Conservation (phyloP, 768 basidiomycete species). For the Lentinula edodes region DNA sequence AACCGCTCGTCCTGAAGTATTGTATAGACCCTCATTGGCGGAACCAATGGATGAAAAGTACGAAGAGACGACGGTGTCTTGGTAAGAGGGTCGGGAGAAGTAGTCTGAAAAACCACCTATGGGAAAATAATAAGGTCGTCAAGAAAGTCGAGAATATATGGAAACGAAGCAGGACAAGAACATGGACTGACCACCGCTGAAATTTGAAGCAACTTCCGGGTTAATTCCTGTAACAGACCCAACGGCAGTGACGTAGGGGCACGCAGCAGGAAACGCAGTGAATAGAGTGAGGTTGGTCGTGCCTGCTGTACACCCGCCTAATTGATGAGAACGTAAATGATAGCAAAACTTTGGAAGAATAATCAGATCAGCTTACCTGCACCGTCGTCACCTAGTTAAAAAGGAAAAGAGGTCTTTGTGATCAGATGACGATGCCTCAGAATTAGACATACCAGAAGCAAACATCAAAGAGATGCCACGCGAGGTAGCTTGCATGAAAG, state of each 20-base stretch:
- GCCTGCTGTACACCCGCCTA: not conserved
- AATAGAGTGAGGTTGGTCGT: conserved; percentile 13
- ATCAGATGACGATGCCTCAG: not conserved
- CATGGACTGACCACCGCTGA: conserved; percentile 27
- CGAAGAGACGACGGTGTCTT: conserved; percentile 15
- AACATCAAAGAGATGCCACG: conserved; percentile 47
- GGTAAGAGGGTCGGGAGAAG: conserved; percentile 22
- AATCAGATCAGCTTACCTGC: not conserved
- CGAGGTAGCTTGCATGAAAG: conserved; percentile 31
- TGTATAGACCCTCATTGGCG: conserved; percentile 40
- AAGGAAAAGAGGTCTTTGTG: not conserved
- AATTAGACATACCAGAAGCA: conserved; percentile 31
- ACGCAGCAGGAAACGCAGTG: conserved; percentile 43
- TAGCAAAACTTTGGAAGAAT: not conserved
- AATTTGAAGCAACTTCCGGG: conserved; percentile 33
- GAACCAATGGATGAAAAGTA: conserved; percentile 17
- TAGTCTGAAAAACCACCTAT: conserved; percentile 46
- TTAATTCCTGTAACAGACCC: conserved; percentile 38
- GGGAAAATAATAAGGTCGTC: not conserved
- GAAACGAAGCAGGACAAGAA: not conserved
- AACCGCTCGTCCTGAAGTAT: conserved; percentile 26
- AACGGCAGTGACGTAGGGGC: conserved; percentile 25
- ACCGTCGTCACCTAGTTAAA: not conserved
- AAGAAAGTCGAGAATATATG: not conserved
- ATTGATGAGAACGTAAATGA: not conserved